Percentiles rank a stretch among this genome's conserved stretches.
Evolutionary conservation across 2,329 filamentous ascomycete genomes (phyloP).

Genomic region (Fusarium sp.): DNA sequence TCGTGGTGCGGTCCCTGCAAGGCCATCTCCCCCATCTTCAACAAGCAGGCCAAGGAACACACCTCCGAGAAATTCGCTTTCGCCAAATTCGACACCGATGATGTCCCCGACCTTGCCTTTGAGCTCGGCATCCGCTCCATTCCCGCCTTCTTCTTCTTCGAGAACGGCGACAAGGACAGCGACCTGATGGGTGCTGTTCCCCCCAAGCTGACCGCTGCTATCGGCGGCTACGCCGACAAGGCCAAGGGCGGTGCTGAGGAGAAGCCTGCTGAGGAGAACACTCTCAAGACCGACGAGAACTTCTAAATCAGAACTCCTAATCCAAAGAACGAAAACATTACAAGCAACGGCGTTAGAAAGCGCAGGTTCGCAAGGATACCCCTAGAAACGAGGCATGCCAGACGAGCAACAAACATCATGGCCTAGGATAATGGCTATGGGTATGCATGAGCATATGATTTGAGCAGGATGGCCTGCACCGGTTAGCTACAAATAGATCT

Average conservation of each 20-base stretch:
- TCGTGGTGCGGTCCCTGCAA: constrained; percentile 72
- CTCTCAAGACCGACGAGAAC: constrained; percentile 38
- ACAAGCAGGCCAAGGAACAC: constrained; percentile 56
- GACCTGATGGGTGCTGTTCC: constrained; percentile 56
- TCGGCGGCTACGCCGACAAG: constrained; percentile 43
- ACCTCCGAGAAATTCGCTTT: constrained; percentile 60
- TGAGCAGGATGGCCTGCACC: not conserved
- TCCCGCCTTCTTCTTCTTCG: constrained; percentile 71
- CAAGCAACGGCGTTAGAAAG: constrained; percentile 12
- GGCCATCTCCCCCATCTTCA: constrained; percentile 66
- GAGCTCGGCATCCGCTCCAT: constrained; percentile 65
- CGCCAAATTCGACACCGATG: constrained; percentile 70
- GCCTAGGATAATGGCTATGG: not conserved
- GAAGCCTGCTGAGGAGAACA: constrained; percentile 21
- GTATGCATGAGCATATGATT: not conserved
- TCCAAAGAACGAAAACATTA: not conserved
- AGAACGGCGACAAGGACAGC: constrained; percentile 61
- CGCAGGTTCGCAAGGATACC: constrained; percentile 38
- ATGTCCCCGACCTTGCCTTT: constrained; percentile 60
- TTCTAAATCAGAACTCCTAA: constrained; percentile 16
- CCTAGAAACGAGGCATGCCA: constrained; percentile 22
- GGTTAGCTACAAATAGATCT: constrained; percentile 20
- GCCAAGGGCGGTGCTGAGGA: constrained; percentile 36
- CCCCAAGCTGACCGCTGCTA: constrained; percentile 47
- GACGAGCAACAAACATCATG: constrained; percentile 12